Percentiles rank a stretch among this genome's conserved stretches.
These are phyloP conservation scores for Heliophila coronopifolia DNA, from an alignment of 441 rosid species.

Conservation along the genomic window DNA sequence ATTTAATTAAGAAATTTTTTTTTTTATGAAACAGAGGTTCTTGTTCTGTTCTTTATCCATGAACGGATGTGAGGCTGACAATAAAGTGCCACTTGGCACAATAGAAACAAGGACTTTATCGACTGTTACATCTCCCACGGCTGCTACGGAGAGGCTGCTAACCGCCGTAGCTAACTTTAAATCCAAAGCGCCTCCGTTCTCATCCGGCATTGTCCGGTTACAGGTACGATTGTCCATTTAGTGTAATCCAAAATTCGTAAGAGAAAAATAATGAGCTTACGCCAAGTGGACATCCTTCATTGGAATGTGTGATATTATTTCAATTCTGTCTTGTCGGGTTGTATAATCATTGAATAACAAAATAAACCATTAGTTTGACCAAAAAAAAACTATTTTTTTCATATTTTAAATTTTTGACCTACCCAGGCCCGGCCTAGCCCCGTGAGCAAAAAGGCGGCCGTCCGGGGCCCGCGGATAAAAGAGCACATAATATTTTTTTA, in stretches of 20 bases:
- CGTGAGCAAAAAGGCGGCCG: no score
- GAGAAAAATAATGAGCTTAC: neutral
- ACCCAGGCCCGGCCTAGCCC: no score
- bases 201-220: conserved; percentile 68
- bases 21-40: neutral
- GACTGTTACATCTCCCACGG: conserved; percentile 39
- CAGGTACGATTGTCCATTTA: conserved; percentile 37
- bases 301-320: neutral
- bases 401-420: no score
- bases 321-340: neutral
- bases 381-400: no score
- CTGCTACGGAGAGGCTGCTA: conserved; percentile 47
- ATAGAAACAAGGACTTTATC: conserved; percentile 45
- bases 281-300: conserved; percentile 43
- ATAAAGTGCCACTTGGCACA: conserved; percentile 40
- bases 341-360: neutral
- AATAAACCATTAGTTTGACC: no score
- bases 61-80: conserved; percentile 63
- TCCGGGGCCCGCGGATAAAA: no score
- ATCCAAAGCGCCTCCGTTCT: conserved; percentile 38
- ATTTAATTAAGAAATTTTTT: neutral
- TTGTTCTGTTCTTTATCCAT: conserved; percentile 23
- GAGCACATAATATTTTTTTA: no score
- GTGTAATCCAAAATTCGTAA: neutral
- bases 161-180: conserved; percentile 41